Evolutionary conservation across 805 yeast genomes (phyloP).

Genomic region (Candida montana): DNA sequence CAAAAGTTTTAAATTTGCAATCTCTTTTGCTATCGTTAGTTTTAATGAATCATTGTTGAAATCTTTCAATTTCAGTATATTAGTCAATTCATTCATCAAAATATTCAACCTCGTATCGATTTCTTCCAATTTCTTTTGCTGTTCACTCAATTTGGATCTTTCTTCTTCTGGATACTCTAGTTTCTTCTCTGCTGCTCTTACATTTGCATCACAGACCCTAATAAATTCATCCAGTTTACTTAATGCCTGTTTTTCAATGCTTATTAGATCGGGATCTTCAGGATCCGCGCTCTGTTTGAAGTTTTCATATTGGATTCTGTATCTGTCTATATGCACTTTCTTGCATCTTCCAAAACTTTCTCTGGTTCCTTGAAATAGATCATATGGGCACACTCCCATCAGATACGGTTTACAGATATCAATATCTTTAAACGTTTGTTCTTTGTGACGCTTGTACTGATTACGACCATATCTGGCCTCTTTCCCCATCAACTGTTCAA

Average conservation of each 20-base stretch:
- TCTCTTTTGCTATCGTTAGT: constrained; percentile 13
- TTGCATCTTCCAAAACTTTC: constrained; percentile 81
- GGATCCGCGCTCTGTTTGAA: constrained; percentile 1
- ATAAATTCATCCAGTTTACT: constrained; percentile 49
- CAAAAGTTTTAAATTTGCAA: constrained; percentile 41
- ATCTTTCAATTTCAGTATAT: constrained; percentile 37
- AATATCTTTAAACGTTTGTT: constrained; percentile 43
- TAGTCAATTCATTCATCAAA: constrained; percentile 47
- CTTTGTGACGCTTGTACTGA: constrained; percentile 36
- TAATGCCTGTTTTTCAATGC: constrained; percentile 42
- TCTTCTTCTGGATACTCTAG: constrained; percentile 75
- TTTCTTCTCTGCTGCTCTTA: constrained; percentile 55
- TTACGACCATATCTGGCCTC: constrained; percentile 26
- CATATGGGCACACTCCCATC: constrained; percentile 86
- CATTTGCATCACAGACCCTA: constrained; percentile 60
- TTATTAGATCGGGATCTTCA: constrained; percentile 37
- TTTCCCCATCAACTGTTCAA: constrained; percentile 79
- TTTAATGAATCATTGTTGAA: constrained; percentile 26
- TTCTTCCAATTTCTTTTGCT: constrained; percentile 52
- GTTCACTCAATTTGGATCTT: constrained; percentile 47
- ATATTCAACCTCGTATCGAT: constrained; percentile 54
- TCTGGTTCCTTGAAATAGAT: constrained; percentile 74
- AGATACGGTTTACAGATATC: constrained; percentile 74
- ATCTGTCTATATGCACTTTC: constrained; percentile 65
- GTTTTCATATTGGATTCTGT: constrained; percentile 62